Base-by-base conservation (phyloP, 306 rosid species). In the Crotalaria pallida region DNA sequence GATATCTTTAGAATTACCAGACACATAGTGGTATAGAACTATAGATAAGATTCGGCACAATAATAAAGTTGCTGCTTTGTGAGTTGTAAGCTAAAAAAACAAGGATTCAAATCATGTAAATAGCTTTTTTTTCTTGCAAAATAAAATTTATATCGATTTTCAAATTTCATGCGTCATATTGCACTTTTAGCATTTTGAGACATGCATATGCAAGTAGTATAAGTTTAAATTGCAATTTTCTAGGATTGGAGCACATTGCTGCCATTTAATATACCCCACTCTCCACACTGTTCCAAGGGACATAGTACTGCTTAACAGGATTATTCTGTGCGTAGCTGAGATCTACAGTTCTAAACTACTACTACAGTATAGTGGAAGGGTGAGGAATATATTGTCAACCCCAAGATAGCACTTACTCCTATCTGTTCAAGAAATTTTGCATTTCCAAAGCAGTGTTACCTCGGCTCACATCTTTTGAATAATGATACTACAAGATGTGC, bases 391-490 rank as follows among this genome's bases (percentile, higher is more conserved):
- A 47, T 21, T 33, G 71, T 59, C 10, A 63, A 45, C 68, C 44
- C 69, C 63, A n/a, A 76, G 62, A 67, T 64, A 21, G n/a, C 48
- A 52, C 29, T 57, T 58, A n/a, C n/a, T n/a, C n/a, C n/a, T n/a
- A 21, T 41, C 43, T 57, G 19, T 17, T 36, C 26, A 62, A 31
- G 13, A 26, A 44, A 67, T 50, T 18, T 71, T 67, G 16, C 74
- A 72, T 67, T 72, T 79, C 79, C 80, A 40, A 82, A 68, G 79
- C 76, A 59, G 44, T 44, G 44, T 44, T 73, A 21, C 55, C 71
- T 18, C 49, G 40, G 61, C 61, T 62, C 59, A 58, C 47, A 17
- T 48, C 31, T 66, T 77, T 69, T 70, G 59, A 75, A 69, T 24
- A 56, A 2, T 63, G 27, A 74, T 50, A 71, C 51, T 50, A 71